phyloP scores from a whole-genome alignment of 208 protist genomes.

The Wallacemonas sp. region DNA sequence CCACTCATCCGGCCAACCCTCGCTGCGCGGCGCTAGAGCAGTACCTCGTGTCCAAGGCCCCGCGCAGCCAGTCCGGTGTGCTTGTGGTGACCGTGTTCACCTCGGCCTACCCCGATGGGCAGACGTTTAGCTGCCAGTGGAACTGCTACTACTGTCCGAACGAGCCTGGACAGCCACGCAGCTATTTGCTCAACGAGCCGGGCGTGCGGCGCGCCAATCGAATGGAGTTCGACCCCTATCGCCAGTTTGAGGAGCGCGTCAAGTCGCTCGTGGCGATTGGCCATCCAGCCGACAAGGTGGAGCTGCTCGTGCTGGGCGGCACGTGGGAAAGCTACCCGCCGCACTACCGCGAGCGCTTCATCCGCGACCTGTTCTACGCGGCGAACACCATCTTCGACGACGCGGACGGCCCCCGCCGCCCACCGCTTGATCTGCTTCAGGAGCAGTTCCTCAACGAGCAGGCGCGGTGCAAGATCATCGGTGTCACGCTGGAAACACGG shows the following conservation, averaged over 20 bases:
- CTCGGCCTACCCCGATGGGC: conserved; percentile 81
- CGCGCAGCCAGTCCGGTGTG: conserved; percentile 89
- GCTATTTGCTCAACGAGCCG: conserved; percentile 90
- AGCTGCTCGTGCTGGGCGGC: conserved; percentile 99
- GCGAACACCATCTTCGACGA: conserved; percentile 81
- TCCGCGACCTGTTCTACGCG: conserved; percentile 91
- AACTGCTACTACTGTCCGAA: conserved; percentile 95
- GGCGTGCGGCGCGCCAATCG: conserved; percentile 89
- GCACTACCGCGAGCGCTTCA: conserved; percentile 92
- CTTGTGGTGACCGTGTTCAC: conserved; percentile 93
- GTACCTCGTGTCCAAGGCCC: conserved; percentile 83
- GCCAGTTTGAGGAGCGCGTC: conserved; percentile 87
- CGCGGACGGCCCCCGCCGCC: conserved; percentile 34
- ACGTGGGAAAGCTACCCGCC: conserved; percentile 98
- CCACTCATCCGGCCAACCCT: neutral
- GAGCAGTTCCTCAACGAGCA: conserved; percentile 93
- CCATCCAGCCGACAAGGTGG: conserved; percentile 95
- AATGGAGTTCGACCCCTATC: conserved; percentile 73
- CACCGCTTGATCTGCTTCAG: conserved; percentile 73
- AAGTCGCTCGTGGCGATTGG: conserved; percentile 82
- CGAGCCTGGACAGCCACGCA: conserved; percentile 89
- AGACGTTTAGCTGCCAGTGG: conserved; percentile 91
- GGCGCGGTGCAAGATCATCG: conserved; percentile 96
- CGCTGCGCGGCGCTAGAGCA: conserved; percentile 42
- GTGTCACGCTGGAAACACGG: conserved; percentile 99